Percentiles rank a stretch among this genome's conserved stretches.
phyloP scores from a whole-genome alignment of 2,329 filamentous ascomycete genomes.

The Plectosphaerella sp. region DNA sequence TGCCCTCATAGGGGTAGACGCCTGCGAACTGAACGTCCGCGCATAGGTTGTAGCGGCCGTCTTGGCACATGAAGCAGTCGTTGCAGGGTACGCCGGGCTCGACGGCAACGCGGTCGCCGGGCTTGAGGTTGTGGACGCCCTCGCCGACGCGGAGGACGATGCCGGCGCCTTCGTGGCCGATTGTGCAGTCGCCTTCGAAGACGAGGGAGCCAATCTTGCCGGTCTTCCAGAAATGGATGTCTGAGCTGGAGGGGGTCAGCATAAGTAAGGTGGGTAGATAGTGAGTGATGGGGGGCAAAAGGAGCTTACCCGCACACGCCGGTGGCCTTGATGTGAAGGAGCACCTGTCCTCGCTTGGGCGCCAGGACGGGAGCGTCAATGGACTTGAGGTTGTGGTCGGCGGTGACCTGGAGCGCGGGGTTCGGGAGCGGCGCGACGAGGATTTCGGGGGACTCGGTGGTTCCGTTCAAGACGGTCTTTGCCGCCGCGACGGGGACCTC shows the following conservation, averaged over 20 bases:
- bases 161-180: conserved; percentile 62
- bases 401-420: conserved; percentile 54
- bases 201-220: conserved; percentile 60
- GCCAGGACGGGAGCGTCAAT: conserved; percentile 52
- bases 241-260: conserved; percentile 38
- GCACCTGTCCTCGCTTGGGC: conserved; percentile 49
- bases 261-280: too few species aligned
- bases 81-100: conserved; percentile 63
- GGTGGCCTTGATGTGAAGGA: conserved; percentile 58
- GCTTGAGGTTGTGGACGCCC: conserved; percentile 46
- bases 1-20: conserved; percentile 57
- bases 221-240: conserved; percentile 65
- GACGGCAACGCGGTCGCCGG: conserved; percentile 61
- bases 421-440: conserved; percentile 34
- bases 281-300: neutral
- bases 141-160: conserved; percentile 53
- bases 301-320: conserved; percentile 56
- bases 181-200: conserved; percentile 59
- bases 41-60: conserved; percentile 61
- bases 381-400: conserved; percentile 53
- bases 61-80: conserved; percentile 52
- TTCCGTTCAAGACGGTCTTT: conserved; percentile 1
- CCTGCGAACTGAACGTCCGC: conserved; percentile 57
- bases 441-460: conserved; percentile 4
- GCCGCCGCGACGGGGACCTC: neutral